These are phyloP conservation scores for Phytophthora nicotianae DNA, from an alignment of 352 stramenopile genomes.

Conservation along the genomic window DNA sequence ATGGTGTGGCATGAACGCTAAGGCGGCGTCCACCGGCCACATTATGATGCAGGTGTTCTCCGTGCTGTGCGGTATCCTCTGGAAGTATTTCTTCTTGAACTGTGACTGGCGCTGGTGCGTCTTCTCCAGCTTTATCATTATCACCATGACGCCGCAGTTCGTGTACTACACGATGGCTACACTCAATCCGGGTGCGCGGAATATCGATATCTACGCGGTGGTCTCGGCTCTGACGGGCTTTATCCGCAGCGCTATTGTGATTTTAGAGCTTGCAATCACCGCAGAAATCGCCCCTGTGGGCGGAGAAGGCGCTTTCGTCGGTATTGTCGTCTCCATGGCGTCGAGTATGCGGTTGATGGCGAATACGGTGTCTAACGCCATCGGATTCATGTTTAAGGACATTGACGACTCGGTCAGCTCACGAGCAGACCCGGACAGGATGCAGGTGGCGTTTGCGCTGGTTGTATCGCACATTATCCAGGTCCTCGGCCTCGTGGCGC, in stretches of 20 bases:
- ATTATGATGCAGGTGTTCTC: constrained; percentile 42
- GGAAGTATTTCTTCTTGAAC: constrained; percentile 37
- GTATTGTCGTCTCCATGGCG: constrained; percentile 47
- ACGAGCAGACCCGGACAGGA: constrained; percentile 21
- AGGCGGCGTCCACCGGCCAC: constrained; percentile 33
- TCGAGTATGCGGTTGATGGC: constrained; percentile 46
- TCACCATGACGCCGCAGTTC: constrained; percentile 40
- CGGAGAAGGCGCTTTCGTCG: constrained; percentile 47
- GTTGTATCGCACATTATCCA: constrained; percentile 53
- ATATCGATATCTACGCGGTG: constrained; percentile 40
- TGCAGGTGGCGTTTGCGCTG: constrained; percentile 50
- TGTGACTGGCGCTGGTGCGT: constrained; percentile 44
- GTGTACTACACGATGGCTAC: constrained; percentile 36
- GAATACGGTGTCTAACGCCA: constrained; percentile 46
- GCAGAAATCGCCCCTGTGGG: constrained; percentile 52
- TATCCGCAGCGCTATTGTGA: constrained; percentile 35
- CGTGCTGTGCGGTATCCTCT: constrained; percentile 33
- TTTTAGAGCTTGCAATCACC: constrained; percentile 44
- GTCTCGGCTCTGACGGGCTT: constrained; percentile 45
- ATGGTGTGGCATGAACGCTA: constrained; percentile 46
- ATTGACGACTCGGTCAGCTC: constrained; percentile 19
- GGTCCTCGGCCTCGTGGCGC: constrained; percentile 43
- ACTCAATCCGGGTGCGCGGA: constrained; percentile 23
- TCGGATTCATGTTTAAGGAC: constrained; percentile 52
- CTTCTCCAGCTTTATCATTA: constrained; percentile 37